Conservation (phyloP, 2,329 filamentous ascomycete genomes). For the Trichoderma simmonsii region DNA sequence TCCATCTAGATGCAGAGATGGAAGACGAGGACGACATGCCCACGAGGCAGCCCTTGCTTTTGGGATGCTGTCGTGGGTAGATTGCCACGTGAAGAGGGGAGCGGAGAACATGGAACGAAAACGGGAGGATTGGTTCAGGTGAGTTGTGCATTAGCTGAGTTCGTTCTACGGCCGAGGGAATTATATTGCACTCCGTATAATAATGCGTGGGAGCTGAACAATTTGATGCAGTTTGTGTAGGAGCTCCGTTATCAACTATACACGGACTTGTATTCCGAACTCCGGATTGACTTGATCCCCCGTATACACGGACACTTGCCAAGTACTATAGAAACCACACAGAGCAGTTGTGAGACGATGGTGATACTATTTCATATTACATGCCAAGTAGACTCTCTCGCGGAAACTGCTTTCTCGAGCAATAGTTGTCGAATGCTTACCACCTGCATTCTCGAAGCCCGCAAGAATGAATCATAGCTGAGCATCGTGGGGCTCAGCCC, state of each 20-base stretch:
- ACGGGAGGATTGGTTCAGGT: background rate
- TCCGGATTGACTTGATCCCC: background rate
- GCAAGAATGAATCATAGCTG: background rate
- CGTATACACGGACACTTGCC: background rate
- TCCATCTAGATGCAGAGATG: background rate
- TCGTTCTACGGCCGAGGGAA: background rate
- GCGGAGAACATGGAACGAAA: background rate
- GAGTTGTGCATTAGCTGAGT: background rate
- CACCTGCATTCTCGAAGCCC: background rate
- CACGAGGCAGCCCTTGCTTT: background rate
- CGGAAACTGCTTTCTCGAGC: background rate
- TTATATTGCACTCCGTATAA: background rate
- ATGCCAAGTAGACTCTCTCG: background rate
- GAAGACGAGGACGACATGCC: background rate
- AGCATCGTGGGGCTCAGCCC: background rate
- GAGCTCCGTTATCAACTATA: background rate
- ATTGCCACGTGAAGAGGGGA: background rate
- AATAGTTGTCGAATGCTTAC: background rate
- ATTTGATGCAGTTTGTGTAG: background rate
- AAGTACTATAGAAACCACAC: background rate
- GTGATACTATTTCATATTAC: background rate
- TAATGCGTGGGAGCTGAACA: background rate
- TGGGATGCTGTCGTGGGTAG: background rate
- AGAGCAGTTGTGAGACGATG: background rate
- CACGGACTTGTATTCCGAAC: background rate